Percentiles rank a stretch among this genome's conserved stretches.
These are phyloP conservation scores for Aeminium ludgeri DNA, from an alignment of 495 filamentous ascomycete genomes.

Conservation along the genomic window DNA sequence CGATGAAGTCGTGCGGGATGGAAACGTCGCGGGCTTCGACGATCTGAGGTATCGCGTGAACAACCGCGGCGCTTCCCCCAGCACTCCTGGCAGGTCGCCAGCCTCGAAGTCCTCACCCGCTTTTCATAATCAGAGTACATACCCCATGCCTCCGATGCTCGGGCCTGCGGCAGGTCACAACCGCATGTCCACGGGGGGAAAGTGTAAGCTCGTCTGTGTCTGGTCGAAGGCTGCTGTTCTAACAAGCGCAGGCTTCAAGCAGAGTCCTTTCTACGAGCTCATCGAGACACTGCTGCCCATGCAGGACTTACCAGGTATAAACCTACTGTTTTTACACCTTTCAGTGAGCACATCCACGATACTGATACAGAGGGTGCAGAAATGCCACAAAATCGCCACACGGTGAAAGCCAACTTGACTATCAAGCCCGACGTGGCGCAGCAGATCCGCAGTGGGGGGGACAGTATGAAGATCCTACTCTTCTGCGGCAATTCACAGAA, in stretches of 20 bases:
- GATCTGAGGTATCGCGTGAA: constrained; percentile 7
- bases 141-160: background rate
- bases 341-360: constrained; percentile 10
- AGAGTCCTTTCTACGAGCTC: constrained; percentile 25
- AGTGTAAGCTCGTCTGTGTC: constrained; percentile 4
- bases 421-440: constrained; percentile 32
- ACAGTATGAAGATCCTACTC: constrained; percentile 55
- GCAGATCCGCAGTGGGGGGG: constrained; percentile 34
- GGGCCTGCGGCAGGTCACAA: background rate
- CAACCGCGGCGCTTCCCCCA: constrained; percentile 5
- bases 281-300: constrained; percentile 15
- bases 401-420: constrained; percentile 34
- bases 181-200: background rate
- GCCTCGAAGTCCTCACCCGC: background rate
- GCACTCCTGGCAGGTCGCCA: too few relatives aligned
- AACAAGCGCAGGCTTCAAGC: constrained; percentile 16
- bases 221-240: too few relatives aligned
- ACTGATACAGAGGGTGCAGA: constrained; percentile 13
- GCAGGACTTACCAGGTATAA: constrained; percentile 20
- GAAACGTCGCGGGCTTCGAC: constrained; percentile 19
- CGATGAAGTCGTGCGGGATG: constrained; percentile 17
- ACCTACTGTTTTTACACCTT: background rate
- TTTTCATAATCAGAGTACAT: too few relatives aligned
- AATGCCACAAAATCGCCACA: constrained; percentile 36
- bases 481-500: constrained; percentile 51